These are phyloP conservation scores for Populus deltoides DNA, from an alignment of 345 rosid genomes.

Conservation along the genomic window DNA sequence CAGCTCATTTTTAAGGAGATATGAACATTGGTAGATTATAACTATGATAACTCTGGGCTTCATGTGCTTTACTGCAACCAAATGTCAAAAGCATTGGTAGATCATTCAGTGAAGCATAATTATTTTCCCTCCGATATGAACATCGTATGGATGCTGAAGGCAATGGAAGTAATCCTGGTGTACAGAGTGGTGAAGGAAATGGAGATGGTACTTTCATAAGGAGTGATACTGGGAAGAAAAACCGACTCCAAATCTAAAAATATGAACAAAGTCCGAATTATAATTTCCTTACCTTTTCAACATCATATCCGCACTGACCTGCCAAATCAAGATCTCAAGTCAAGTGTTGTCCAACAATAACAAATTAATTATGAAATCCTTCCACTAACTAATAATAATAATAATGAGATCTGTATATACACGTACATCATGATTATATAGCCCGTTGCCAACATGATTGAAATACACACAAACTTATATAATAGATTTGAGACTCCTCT, in stretches of 20 bases:
- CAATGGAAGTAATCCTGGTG: not conserved
- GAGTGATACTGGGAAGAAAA: no score
- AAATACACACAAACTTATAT: no score
- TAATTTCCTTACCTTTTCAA: conserved; percentile 59
- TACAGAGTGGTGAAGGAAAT: not conserved
- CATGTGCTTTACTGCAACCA: not conserved
- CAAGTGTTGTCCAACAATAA: conserved; percentile 9
- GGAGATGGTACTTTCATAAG: no score
- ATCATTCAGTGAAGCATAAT: not conserved
- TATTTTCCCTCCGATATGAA: not conserved
- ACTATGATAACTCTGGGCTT: no score
- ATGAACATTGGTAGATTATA: no score
- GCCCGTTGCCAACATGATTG: no score
- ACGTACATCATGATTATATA: no score
- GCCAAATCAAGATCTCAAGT: conserved; percentile 30
- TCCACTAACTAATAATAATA: not conserved
- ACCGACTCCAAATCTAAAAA: conserved; percentile 3
- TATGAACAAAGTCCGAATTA: not conserved
- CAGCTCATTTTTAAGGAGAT: not conserved
- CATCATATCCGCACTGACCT: conserved; percentile 80
- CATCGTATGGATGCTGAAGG: not conserved
- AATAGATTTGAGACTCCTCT: no score
- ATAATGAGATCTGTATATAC: no score
- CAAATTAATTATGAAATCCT: not conserved
- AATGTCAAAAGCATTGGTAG: not conserved